Percentiles rank a stretch among this genome's conserved stretches.
phyloP scores from a whole-genome alignment of 768 basidiomycete species.

The Ramaria rubella region DNA sequence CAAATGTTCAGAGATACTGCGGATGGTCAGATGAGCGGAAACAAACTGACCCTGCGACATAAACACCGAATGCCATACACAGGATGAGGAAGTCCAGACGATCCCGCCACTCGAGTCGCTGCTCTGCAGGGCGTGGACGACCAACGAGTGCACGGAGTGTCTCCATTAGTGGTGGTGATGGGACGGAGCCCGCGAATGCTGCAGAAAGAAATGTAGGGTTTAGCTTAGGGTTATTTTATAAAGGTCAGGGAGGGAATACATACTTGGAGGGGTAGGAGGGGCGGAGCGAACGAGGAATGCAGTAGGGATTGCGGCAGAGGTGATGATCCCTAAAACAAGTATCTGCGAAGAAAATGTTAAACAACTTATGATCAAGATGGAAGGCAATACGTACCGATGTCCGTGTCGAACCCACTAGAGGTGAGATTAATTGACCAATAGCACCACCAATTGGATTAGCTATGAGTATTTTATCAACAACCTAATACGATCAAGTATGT shows the following conservation, averaged over 20 bases:
- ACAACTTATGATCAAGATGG: not conserved
- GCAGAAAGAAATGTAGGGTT: not conserved
- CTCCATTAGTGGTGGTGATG: not conserved
- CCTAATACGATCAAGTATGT: not conserved
- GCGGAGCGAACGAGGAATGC: constrained; percentile 50
- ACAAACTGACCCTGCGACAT: constrained; percentile 53
- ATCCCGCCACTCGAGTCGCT: not conserved
- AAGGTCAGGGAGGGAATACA: constrained; percentile 12
- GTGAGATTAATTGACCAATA: constrained; percentile 66
- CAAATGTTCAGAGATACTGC: no score
- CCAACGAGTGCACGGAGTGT: not conserved
- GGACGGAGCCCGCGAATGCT: not conserved
- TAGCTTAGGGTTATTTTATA: not conserved
- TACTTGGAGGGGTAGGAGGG: constrained; percentile 79
- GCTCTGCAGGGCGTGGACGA: not conserved
- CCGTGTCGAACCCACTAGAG: constrained; percentile 45
- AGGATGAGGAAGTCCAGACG: constrained; percentile 1
- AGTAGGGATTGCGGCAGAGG: constrained; percentile 52
- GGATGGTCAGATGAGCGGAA: not conserved
- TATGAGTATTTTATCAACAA: no score
- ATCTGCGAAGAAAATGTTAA: constrained; percentile 36
- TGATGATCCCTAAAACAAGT: constrained; percentile 63
- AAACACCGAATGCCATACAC: constrained; percentile 50
- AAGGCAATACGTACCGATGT: constrained; percentile 44
- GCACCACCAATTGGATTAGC: constrained; percentile 73